Evolutionary conservation across 1,284 basidiomycete species (phyloP), one percentile per base, ranked within the genome.

Genomic region (Phaffia rhodozyma): DNA sequence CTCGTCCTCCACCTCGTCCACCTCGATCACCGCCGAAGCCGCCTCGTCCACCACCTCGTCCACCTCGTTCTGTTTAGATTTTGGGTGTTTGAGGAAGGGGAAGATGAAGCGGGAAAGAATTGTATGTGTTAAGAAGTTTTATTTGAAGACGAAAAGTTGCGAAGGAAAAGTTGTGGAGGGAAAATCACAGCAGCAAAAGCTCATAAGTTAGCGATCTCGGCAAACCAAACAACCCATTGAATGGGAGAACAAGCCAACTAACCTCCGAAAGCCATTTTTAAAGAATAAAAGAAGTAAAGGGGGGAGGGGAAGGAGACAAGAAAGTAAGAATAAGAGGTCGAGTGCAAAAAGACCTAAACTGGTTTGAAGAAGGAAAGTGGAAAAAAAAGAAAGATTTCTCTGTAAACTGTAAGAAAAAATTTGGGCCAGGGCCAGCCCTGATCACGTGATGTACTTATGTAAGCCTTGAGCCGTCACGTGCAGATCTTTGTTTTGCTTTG

Each of bases 1-100:
- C 78, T 32, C 75, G 72, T 67, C 76, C 74, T 38, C 80, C 79
- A 68, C 79, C 78, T 65, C 55, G 62, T 55, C 63, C 61, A 61
- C 66, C 63, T 59, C 63, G 63, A 48, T 56, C 65, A 32, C 65
- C 65, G 20, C 65, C 32, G 20, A 49, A 63, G 38, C 38, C 38
- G 13, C 66, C 66, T 55, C 66, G 66, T 34, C 64, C 58, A 29
- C 60, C 60, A 43, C 60, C 60, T 58, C 59, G 49, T 55, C 66
- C 60, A 57, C 68, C 68, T 43, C 66, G 62, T 61, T 49, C 57
- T 49, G 38, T 58, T 55, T 3, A 9, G 20, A 27, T 49, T 62
- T 18, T 5, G 27, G n/a, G 29, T 1, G 23, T 25, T 9, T n/a
- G 5, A 49, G 6, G n/a, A 47, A 21, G 13, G 7, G 21, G 16